A percentile compares a stretch with the other conserved stretches of the same genome.
These are phyloP conservation scores for Coniochaeta prunicola DNA, from an alignment of 2,329 filamentous ascomycete genomes.

Conservation along the genomic window DNA sequence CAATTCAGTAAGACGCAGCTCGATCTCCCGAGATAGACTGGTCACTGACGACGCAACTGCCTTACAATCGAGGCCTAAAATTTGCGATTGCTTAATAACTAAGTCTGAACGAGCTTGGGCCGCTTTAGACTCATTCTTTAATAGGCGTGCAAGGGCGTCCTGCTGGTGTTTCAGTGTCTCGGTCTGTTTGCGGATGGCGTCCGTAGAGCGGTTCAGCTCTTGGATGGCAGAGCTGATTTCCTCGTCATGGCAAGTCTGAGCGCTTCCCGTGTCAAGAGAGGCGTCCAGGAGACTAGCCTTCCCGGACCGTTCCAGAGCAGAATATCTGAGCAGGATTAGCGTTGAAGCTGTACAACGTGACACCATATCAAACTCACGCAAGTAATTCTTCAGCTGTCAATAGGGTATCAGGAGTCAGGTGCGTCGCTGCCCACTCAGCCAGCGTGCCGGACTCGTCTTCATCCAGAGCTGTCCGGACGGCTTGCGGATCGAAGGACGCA, in stretches of 20 bases:
- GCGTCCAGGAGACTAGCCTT: conserved; percentile 37
- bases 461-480: conserved; percentile 18
- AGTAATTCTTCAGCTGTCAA: conserved; percentile 46
- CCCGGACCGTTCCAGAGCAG: conserved; percentile 38
- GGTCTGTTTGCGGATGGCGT: conserved; percentile 56
- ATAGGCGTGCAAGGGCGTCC: conserved; percentile 47
- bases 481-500: conserved; percentile 24
- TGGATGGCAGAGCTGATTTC: conserved; percentile 55
- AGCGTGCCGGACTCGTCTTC: conserved; percentile 28
- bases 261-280: conserved; percentile 34
- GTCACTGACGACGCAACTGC: conserved; percentile 38
- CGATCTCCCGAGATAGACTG: conserved; percentile 38
- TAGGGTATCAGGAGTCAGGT: conserved; percentile 43
- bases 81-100: conserved; percentile 27
- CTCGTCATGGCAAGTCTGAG: conserved; percentile 47
- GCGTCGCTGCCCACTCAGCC: conserved; percentile 39
- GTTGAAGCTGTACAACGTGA: not conserved
- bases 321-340: conserved; percentile 34
- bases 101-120: conserved; percentile 25
- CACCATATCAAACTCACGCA: conserved; percentile 35
- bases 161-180: conserved; percentile 55
- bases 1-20: conserved; percentile 37
- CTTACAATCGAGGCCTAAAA: conserved; percentile 30
- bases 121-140: conserved; percentile 32
- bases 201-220: conserved; percentile 57